phyloP scores from a whole-genome alignment of 108 stramenopile genomes.

The Cyclostephanos tholiformis region DNA sequence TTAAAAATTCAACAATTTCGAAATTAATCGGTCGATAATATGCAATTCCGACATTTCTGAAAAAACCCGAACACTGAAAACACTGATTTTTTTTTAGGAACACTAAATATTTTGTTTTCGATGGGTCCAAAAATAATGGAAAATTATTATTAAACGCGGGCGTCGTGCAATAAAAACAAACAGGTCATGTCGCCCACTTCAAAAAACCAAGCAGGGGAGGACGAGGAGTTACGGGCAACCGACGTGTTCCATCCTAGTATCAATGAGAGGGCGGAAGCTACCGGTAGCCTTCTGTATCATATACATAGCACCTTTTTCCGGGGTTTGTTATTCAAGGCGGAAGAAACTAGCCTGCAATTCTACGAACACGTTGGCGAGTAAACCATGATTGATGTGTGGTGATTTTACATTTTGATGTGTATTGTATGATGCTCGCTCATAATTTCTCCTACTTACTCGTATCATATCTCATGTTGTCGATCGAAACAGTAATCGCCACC shows the following conservation, averaged over 20 bases:
- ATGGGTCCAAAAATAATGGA: too few species aligned
- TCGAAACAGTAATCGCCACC: conserved; percentile 21
- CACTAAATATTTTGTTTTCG: too few species aligned
- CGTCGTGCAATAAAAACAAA: too few species aligned
- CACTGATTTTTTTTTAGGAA: too few species aligned
- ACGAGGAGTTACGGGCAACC: neutral
- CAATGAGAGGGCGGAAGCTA: conserved; percentile 10
- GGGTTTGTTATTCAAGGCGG: neutral
- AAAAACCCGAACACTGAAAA: too few species aligned
- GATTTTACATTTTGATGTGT: neutral
- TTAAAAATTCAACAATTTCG: too few species aligned
- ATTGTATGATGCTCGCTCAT: neutral
- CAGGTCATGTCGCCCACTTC: too few species aligned
- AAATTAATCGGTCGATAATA: too few species aligned
- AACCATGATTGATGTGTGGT: neutral
- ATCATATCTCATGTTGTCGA: too few species aligned
- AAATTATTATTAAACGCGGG: too few species aligned
- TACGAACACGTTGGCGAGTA: conserved; percentile 15
- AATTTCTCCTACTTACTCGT: too few species aligned
- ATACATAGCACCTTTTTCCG: conserved; percentile 20
- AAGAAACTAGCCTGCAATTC: conserved; percentile 22
- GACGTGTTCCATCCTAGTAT: neutral
- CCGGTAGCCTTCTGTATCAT: conserved; percentile 23
- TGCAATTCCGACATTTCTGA: too few species aligned
- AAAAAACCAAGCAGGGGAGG: neutral